phyloP scores from a whole-genome alignment of 371 early-diverging fungal genomes.

The Mucor sp. region DNA sequence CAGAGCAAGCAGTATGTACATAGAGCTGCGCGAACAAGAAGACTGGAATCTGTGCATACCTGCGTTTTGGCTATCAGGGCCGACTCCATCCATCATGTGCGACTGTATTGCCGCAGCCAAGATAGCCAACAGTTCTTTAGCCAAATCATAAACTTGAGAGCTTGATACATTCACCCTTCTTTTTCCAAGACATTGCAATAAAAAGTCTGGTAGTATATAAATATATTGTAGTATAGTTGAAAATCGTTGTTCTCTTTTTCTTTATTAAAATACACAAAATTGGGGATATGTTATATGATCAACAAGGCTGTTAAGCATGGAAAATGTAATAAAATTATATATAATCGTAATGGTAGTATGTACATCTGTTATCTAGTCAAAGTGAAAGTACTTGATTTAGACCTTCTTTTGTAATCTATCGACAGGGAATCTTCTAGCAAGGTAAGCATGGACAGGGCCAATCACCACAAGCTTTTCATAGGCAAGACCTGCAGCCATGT shows the following conservation, averaged over 20 bases:
- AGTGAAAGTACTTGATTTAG: slow-evolving; percentile 10
- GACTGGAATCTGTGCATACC: background rate
- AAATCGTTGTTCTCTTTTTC: background rate
- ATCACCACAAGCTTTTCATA: slow-evolving; percentile 36
- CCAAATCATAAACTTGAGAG: background rate
- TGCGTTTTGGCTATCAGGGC: background rate
- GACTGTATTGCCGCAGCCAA: background rate
- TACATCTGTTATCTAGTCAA: background rate
- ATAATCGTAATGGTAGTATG: background rate
- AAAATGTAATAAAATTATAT: background rate
- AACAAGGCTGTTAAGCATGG: background rate
- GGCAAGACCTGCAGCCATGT: slow-evolving; percentile 24
- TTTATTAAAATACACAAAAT: background rate
- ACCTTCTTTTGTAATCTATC: slow-evolving; percentile 31
- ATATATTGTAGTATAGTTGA: background rate
- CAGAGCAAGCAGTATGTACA: background rate
- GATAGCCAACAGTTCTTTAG: background rate
- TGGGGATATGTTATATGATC: slow-evolving; percentile 1
- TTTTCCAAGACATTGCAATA: background rate
- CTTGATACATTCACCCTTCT: background rate
- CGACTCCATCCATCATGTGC: background rate
- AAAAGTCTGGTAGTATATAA: too few relatives aligned
- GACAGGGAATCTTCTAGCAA: slow-evolving; percentile 36
- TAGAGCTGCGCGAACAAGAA: background rate
- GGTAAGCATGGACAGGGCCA: slow-evolving; percentile 40